Conservation (phyloP, 1,284 basidiomycete genomes). For the Ganoderma sinense region DNA sequence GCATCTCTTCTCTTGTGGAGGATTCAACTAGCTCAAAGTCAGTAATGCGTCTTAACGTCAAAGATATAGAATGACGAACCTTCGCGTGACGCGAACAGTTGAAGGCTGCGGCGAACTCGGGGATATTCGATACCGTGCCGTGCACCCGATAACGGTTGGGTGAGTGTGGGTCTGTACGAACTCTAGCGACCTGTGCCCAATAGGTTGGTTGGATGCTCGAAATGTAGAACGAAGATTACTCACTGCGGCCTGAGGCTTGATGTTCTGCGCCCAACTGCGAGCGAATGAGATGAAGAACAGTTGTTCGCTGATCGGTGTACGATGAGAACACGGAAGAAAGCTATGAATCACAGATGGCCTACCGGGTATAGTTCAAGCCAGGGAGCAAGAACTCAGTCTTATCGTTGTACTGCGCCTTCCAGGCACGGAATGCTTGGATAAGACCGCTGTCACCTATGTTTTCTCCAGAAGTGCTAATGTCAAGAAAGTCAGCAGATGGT, state of each 20-base stretch:
- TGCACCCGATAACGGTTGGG: slow-evolving; percentile 82
- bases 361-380: slow-evolving; percentile 84
- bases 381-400: slow-evolving; percentile 80
- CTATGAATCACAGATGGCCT: slow-evolving; percentile 17
- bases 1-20: slow-evolving; percentile 70
- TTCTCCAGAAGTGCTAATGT: slow-evolving; percentile 79
- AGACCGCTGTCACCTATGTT: slow-evolving; percentile 91
- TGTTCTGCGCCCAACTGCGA: slow-evolving; percentile 77
- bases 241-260: slow-evolving; percentile 79
- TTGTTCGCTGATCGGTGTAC: slow-evolving; percentile 68
- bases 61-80: slow-evolving; percentile 45
- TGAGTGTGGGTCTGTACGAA: slow-evolving; percentile 90
- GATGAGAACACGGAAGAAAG: neutral
- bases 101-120: slow-evolving; percentile 82
- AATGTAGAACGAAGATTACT: slow-evolving; percentile 34
- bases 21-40: slow-evolving; percentile 60
- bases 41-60: slow-evolving; percentile 2
- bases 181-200: slow-evolving; percentile 67
- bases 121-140: slow-evolving; percentile 83
- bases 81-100: slow-evolving; percentile 75
- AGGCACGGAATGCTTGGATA: slow-evolving; percentile 88
- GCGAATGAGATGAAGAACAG: slow-evolving; percentile 91
- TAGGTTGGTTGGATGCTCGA: slow-evolving; percentile 31
- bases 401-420: slow-evolving; percentile 75
- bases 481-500: neutral